These are phyloP conservation scores for Cercospora sesami DNA, from an alignment of 2,329 filamentous ascomycete species.

Conservation along the genomic window DNA sequence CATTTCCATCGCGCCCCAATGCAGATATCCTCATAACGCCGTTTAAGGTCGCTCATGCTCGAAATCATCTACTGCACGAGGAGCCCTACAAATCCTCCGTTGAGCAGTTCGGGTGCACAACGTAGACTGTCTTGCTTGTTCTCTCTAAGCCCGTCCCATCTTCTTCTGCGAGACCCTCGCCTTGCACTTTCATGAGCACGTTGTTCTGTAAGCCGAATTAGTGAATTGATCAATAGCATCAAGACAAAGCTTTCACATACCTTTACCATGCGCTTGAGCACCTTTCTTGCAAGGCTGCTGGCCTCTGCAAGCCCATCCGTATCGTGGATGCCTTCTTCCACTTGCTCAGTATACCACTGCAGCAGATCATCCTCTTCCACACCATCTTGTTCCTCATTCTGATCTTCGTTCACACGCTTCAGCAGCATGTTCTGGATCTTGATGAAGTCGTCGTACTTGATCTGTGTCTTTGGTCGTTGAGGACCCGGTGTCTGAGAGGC, in stretches of 20 bases:
- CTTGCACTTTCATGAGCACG: constrained; percentile 63
- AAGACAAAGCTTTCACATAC: constrained; percentile 46
- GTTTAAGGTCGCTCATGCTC: background rate
- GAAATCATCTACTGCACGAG: background rate
- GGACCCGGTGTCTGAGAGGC: constrained; percentile 46
- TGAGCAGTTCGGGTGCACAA: constrained; percentile 91
- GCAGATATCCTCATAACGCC: background rate
- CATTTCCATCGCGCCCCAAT: background rate
- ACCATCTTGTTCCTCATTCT: constrained; percentile 72
- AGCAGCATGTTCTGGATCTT: constrained; percentile 85
- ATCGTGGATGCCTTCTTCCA: constrained; percentile 75
- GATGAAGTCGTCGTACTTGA: constrained; percentile 94
- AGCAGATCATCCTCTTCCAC: constrained; percentile 79
- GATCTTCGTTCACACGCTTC: constrained; percentile 78
- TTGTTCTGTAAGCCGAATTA: constrained; percentile 51
- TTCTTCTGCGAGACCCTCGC: constrained; percentile 84
- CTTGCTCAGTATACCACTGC: constrained; percentile 89
- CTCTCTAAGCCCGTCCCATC: constrained; percentile 58
- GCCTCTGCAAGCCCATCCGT: constrained; percentile 81
- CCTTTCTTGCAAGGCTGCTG: constrained; percentile 72
- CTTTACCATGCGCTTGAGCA: constrained; percentile 94
- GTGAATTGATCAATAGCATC: background rate
- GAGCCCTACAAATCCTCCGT: constrained; percentile 57
- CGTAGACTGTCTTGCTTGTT: constrained; percentile 66
- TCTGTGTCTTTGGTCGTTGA: constrained; percentile 69